Evolutionary conservation across 2,329 filamentous ascomycete species (phyloP), one percentile per base, ranked within the genome.

Genomic region (Verruconis gallopava): DNA sequence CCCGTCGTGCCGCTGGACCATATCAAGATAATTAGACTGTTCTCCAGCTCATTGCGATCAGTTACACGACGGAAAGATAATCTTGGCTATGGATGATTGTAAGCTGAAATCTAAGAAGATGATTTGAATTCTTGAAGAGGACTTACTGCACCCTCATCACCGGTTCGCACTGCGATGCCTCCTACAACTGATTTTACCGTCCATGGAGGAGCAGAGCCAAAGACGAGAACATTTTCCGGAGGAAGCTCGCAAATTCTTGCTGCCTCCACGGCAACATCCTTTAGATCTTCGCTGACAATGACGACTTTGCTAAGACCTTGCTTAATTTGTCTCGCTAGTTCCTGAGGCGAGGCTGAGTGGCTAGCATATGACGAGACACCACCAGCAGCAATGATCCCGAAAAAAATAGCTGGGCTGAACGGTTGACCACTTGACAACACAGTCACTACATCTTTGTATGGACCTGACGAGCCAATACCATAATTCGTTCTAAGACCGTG

Each of bases 391-490:
- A 79, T 62, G 42, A 75, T 66, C 5, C 67, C 70, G 48, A 65
- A 77, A 49, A 74, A 72, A 1, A 73, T 48, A 9, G 67, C 60
- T 0, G 72, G 66, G 0, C 77, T 59, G 3, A 74, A 61, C 33
- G 67, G 66, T 48, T 78, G 70, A 1, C 75, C 75, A 0, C 68
- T 67, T 1, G 70, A 73, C 17, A 77, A 66, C 14, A 69, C 64
- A 11, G 77, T 69, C 3, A 77, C 67, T 47, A 60, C 58, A 40
- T 61, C 58, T 42, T 64, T 64, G 25, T 60, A 65, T 0, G 66
- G 60, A 0, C 72, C 71, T 5, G 61, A 42, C 2, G 53, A 53
- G 11, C 75, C 74, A 35, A 79, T 67, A 11, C 62, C 63, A 47
- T 71, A 78, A n/a, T 62, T 51, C 19, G 59, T 53, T 13, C 75